These are phyloP conservation scores for Termitomyces sp. DNA, from an alignment of 768 basidiomycete genomes.

Conservation along the genomic window DNA sequence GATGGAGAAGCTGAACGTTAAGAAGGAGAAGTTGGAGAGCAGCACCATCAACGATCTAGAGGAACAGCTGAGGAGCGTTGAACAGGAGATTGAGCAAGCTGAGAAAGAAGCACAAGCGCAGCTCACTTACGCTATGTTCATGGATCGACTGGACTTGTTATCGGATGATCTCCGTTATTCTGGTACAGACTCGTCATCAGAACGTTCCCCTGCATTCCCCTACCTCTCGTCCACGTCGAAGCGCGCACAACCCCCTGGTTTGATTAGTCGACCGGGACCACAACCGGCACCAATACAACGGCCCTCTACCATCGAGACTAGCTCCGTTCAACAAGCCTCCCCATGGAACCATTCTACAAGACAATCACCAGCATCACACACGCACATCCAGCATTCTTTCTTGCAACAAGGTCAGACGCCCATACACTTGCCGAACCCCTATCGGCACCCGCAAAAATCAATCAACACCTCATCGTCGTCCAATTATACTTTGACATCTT, in stretches of 20 bases:
- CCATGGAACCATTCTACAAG: constrained; percentile 1
- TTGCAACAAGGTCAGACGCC: constrained; percentile 18
- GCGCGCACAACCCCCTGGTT: constrained; percentile 15
- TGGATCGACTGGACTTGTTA: constrained; percentile 8
- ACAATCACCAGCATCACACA: constrained; percentile 5
- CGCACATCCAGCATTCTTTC: constrained; percentile 21
- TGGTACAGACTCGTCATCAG: constrained; percentile 14
- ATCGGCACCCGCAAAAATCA: constrained; percentile 22
- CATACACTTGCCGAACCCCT: constrained; percentile 16
- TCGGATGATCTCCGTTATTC: constrained; percentile 11
- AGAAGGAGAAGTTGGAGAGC: constrained; percentile 62
- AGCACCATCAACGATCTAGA: constrained; percentile 61
- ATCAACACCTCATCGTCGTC: constrained; percentile 8
- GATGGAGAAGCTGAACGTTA: constrained; percentile 60
- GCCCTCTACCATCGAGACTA: constrained; percentile 6
- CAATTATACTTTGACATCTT: constrained; percentile 1
- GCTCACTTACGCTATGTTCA: constrained; percentile 7
- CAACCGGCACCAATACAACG: constrained; percentile 3
- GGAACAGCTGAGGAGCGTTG: constrained; percentile 53
- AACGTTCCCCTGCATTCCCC: constrained; percentile 12
- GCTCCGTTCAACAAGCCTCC: constrained; percentile 1
- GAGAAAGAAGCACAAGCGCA: constrained; percentile 24
- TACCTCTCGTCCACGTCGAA: constrained; percentile 13
- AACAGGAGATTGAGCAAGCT: constrained; percentile 50
- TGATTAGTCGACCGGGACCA: constrained; percentile 19